Percentiles rank a stretch among this genome's conserved stretches.
phyloP scores from a whole-genome alignment of 1,284 basidiomycete genomes.

The Naganishia cerealis region DNA sequence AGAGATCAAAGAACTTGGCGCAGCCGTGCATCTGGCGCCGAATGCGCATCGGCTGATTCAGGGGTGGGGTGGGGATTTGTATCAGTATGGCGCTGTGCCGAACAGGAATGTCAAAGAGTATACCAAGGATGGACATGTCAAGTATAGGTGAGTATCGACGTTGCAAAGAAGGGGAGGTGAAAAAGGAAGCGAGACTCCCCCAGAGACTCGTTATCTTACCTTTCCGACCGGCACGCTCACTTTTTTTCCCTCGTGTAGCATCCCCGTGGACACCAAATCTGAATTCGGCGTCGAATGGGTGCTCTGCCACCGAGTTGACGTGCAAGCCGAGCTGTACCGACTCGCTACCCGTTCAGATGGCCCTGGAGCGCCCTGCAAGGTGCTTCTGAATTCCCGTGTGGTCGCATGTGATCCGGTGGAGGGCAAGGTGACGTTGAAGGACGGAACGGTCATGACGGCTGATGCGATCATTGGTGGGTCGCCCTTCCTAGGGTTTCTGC shows the following conservation, averaged over 20 bases:
- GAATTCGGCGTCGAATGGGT: slow-evolving; percentile 34
- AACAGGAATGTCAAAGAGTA: slow-evolving; percentile 16
- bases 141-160: slow-evolving; percentile 8
- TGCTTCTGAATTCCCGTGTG: slow-evolving; percentile 29
- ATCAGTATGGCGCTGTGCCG: slow-evolving; percentile 28
- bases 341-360: slow-evolving; percentile 38
- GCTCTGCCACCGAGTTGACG: slow-evolving; percentile 46
- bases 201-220: too few relatives aligned
- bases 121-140: slow-evolving; percentile 16
- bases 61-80: slow-evolving; percentile 34
- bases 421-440: slow-evolving; percentile 37
- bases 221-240: not conserved
- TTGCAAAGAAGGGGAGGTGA: too few relatives aligned
- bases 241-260: not conserved
- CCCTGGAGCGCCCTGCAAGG: slow-evolving; percentile 32
- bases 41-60: slow-evolving; percentile 39
- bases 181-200: too few relatives aligned
- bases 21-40: slow-evolving; percentile 42
- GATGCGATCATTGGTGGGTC: slow-evolving; percentile 42
- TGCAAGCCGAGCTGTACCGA: slow-evolving; percentile 43
- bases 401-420: slow-evolving; percentile 36
- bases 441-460: slow-evolving; percentile 38
- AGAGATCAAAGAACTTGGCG: slow-evolving; percentile 42
- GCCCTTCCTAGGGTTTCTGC: too few relatives aligned
- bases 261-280: slow-evolving; percentile 21